These are phyloP conservation scores for Thermothelomyces thermophilus DNA, from an alignment of 2,329 filamentous ascomycete species.

Conservation along the genomic window DNA sequence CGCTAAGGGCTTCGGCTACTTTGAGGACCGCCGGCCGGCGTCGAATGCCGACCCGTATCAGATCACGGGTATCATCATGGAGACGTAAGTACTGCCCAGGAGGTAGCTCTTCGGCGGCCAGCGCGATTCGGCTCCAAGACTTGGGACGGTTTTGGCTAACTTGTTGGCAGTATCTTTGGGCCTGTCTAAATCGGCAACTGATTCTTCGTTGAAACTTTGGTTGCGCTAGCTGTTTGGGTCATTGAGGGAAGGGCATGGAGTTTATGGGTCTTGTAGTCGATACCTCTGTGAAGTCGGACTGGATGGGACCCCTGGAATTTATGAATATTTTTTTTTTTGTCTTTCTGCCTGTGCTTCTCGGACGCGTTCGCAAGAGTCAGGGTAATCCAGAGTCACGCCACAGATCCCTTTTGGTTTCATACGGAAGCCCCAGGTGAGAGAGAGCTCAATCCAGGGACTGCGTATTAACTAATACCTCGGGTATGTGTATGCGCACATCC, in stretches of 20 bases:
- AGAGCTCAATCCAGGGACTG: too few relatives aligned
- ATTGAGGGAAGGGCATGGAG: background rate
- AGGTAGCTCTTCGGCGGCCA: background rate
- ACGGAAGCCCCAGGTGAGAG: too few relatives aligned
- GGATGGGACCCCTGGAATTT: too few relatives aligned
- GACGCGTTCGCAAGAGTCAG: too few relatives aligned
- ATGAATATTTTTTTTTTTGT: too few relatives aligned
- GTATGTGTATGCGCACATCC: too few relatives aligned
- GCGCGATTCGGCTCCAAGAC: background rate
- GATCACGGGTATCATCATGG: constrained; percentile 40
- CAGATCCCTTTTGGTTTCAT: too few relatives aligned
- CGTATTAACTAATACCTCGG: too few relatives aligned
- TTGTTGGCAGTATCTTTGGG: background rate
- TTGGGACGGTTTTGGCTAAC: background rate
- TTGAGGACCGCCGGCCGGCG: constrained; percentile 55
- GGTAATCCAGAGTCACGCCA: too few relatives aligned
- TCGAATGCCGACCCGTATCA: constrained; percentile 79
- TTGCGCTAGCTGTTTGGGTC: background rate
- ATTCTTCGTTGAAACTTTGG: background rate
- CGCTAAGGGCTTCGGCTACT: constrained; percentile 66
- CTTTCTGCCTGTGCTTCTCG: too few relatives aligned
- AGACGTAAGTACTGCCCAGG: constrained; percentile 22
- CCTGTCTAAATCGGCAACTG: background rate
- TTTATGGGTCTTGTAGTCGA: too few relatives aligned
- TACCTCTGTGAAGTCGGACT: too few relatives aligned